Evolutionary conservation across 1,284 basidiomycete genomes (phyloP).

Genomic region (Testicularia cyperi): DNA sequence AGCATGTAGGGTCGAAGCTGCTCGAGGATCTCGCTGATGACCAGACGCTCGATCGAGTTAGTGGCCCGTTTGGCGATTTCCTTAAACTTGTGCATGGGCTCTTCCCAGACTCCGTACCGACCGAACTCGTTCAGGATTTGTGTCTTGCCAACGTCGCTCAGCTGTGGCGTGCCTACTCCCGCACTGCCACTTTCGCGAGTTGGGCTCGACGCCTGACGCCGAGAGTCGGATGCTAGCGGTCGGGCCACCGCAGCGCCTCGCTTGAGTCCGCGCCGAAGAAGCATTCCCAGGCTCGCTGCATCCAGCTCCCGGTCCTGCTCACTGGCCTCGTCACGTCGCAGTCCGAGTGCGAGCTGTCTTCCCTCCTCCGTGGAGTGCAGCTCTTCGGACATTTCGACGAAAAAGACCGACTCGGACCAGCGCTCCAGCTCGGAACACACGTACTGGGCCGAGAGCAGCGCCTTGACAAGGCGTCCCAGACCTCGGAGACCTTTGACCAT

Average conservation of each 20-base stretch:
- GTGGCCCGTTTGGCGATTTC: constrained; percentile 30
- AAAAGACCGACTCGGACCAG: constrained; percentile 43
- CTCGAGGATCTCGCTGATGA: constrained; percentile 47
- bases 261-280: constrained; percentile 45
- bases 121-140: constrained; percentile 19
- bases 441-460: constrained; percentile 41
- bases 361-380: constrained; percentile 31
- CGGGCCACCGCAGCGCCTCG: constrained; percentile 29
- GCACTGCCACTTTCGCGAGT: no score
- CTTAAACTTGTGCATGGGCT: constrained; percentile 28
- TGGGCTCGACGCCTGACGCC: no score
- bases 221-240: constrained; percentile 4
- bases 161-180: constrained; percentile 6
- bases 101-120: constrained; percentile 46
- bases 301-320: constrained; percentile 45
- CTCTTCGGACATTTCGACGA: constrained; percentile 40
- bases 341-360: constrained; percentile 7
- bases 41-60: constrained; percentile 35
- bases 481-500: constrained; percentile 55
- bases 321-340: constrained; percentile 20
- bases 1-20: constrained; percentile 30
- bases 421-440: constrained; percentile 40
- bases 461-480: constrained; percentile 49
- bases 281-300: constrained; percentile 40
- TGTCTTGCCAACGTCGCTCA: constrained; percentile 8